phyloP scores from a whole-genome alignment of 1,284 basidiomycete species.

The Pyrrhoderma noxium region DNA sequence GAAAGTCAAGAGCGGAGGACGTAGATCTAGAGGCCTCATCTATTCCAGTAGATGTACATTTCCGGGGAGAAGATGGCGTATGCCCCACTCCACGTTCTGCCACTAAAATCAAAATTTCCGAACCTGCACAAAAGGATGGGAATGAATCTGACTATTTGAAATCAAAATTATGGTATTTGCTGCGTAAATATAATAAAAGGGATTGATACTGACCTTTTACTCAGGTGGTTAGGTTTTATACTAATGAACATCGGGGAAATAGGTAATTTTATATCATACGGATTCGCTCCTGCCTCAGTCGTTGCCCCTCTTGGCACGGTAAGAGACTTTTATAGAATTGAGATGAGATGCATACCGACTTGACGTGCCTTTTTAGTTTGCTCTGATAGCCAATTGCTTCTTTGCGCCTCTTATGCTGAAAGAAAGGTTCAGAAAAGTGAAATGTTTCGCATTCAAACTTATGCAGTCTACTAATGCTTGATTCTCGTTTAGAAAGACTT shows the following conservation, averaged over 20 bases:
- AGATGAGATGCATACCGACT: slow-evolving; percentile 10
- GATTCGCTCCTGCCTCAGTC: slow-evolving; percentile 83
- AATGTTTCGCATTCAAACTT: slow-evolving; percentile 4
- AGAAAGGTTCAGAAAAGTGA: slow-evolving; percentile 67
- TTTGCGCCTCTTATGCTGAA: slow-evolving; percentile 87
- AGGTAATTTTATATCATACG: slow-evolving; percentile 89
- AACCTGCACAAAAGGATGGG: slow-evolving; percentile 30
- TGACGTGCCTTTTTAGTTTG: slow-evolving; percentile 45
- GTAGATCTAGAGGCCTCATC: slow-evolving; percentile 8
- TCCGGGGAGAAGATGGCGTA: neutral
- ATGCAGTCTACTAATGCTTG: slow-evolving; percentile 10
- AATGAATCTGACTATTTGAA: slow-evolving; percentile 65
- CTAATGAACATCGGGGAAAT: slow-evolving; percentile 90
- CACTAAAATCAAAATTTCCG: slow-evolving; percentile 22
- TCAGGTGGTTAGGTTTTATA: slow-evolving; percentile 84
- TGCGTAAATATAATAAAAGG: slow-evolving; percentile 16
- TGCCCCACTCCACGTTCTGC: slow-evolving; percentile 13
- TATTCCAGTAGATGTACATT: slow-evolving; percentile 6
- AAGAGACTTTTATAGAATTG: slow-evolving; percentile 25
- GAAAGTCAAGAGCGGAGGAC: neutral
- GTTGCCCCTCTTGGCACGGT: slow-evolving; percentile 96
- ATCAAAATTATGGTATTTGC: slow-evolving; percentile 69
- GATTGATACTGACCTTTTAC: slow-evolving; percentile 8
- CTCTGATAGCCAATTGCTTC: slow-evolving; percentile 90
- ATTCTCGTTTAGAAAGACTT: slow-evolving; percentile 56